Conservation (phyloP, 371 early-diverging fungal genomes). For the Apophysomyces elegans region DNA sequence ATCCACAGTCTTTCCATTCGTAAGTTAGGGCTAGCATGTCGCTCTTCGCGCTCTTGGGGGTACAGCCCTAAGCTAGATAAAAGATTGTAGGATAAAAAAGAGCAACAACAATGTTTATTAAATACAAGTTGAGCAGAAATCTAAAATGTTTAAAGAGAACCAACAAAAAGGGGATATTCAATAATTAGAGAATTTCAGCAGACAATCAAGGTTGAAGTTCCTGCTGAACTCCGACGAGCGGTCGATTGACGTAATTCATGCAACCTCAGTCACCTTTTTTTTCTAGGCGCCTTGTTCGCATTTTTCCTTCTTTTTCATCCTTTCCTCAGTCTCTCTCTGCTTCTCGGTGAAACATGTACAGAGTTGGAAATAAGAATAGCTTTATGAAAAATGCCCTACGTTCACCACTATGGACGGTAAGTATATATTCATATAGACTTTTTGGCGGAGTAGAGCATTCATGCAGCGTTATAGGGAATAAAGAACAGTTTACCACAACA, state of each 20-base stretch:
- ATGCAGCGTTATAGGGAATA: not conserved
- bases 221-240: too few species aligned
- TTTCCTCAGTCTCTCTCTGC: not conserved
- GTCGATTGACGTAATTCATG: constrained; percentile 2
- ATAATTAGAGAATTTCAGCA: too few species aligned
- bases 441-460: not conserved
- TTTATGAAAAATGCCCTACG: constrained; percentile 13
- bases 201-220: too few species aligned
- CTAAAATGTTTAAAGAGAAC: too few species aligned
- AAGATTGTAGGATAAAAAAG: too few species aligned
- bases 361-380: constrained; percentile 34
- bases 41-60: too few species aligned
- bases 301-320: constrained; percentile 9
- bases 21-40: too few species aligned
- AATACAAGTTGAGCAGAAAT: too few species aligned
- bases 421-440: not conserved
- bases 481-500: constrained; percentile 1
- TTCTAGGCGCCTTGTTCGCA: not conserved
- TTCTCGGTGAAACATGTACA: constrained; percentile 38
- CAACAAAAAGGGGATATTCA: too few species aligned
- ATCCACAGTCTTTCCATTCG: too few species aligned
- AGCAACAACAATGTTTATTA: too few species aligned
- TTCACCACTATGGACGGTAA: constrained; percentile 28
- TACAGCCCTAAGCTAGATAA: too few species aligned
- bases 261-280: constrained; percentile 5